These are phyloP conservation scores for Candida peoriensis DNA, from an alignment of 805 yeast species.

Conservation along the genomic window DNA sequence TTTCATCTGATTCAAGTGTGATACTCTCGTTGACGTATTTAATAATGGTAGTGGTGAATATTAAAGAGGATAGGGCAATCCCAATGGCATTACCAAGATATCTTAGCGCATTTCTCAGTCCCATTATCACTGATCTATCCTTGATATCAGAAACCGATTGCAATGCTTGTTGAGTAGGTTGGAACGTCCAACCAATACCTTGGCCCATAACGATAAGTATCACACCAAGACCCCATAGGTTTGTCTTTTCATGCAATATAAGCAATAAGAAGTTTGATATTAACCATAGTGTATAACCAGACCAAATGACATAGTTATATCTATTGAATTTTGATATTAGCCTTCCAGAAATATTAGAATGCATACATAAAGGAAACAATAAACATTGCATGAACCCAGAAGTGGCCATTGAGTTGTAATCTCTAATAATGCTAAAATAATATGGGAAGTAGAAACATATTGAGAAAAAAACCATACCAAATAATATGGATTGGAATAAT, in stretches of 20 bases:
- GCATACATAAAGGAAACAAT: slow-evolving; percentile 38
- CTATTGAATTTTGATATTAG: slow-evolving; percentile 39
- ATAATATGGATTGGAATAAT: slow-evolving; percentile 35
- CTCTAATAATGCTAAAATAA: slow-evolving; percentile 33
- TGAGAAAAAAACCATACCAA: slow-evolving; percentile 45
- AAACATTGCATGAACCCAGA: slow-evolving; percentile 30
- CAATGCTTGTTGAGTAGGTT: slow-evolving; percentile 12
- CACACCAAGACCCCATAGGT: slow-evolving; percentile 28
- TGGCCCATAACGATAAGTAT: slow-evolving; percentile 33
- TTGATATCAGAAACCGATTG: slow-evolving; percentile 4
- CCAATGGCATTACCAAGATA: slow-evolving; percentile 7
- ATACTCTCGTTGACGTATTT: not conserved
- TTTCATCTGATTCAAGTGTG: not conserved
- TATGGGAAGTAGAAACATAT: slow-evolving; percentile 44
- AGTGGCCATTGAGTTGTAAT: slow-evolving; percentile 14
- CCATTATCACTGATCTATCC: slow-evolving; percentile 6
- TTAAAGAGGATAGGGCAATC: slow-evolving; percentile 6
- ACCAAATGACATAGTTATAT: slow-evolving; percentile 35
- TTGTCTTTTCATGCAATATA: slow-evolving; percentile 26
- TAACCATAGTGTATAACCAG: slow-evolving; percentile 40
- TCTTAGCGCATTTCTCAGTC: slow-evolving; percentile 3
- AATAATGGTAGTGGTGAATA: slow-evolving; percentile 3
- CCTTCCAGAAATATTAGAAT: slow-evolving; percentile 41
- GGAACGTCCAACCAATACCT: slow-evolving; percentile 34
- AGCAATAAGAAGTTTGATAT: slow-evolving; percentile 35